These are phyloP conservation scores for Ustilago sp. DNA, from an alignment of 1,284 basidiomycete species.

Conservation along the genomic window DNA sequence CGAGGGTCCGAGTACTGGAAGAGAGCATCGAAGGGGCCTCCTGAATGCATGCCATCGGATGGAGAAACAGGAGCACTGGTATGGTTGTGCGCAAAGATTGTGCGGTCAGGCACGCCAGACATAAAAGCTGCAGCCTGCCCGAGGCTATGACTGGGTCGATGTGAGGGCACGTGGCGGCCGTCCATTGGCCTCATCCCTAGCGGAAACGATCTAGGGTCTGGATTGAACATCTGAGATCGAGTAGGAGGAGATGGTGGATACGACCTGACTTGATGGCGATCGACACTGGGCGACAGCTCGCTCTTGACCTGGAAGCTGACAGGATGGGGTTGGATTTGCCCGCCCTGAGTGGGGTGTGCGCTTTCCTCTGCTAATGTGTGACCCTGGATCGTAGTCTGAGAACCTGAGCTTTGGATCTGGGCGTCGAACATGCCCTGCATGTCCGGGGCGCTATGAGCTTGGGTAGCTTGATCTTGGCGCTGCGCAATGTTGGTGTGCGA, in stretches of 20 bases:
- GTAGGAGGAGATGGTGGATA: conserved; percentile 34
- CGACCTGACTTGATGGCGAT: conserved; percentile 25
- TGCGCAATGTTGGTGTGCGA: conserved; percentile 7
- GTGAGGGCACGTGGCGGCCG: conserved; percentile 24
- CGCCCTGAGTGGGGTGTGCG: neutral
- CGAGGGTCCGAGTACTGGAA: conserved; percentile 21
- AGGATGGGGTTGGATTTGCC: neutral
- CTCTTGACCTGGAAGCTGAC: conserved; percentile 9
- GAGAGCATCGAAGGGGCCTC: conserved; percentile 10
- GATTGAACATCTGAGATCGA: conserved; percentile 18
- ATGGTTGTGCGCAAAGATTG: conserved; percentile 21
- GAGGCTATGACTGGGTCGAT: conserved; percentile 47
- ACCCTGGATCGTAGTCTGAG: conserved; percentile 11
- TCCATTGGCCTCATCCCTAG: conserved; percentile 4
- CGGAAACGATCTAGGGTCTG: conserved; percentile 8
- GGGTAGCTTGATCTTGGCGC: neutral
- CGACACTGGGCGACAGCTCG: conserved; percentile 13
- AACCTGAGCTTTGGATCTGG: conserved; percentile 7
- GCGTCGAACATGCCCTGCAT: conserved; percentile 7
- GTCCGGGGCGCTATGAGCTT: neutral
- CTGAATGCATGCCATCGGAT: conserved; percentile 18
- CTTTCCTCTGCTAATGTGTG: neutral
- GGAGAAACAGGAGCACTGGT: conserved; percentile 47
- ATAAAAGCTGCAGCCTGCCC: conserved; percentile 45
- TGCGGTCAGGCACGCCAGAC: conserved; percentile 17